Percentiles rank a stretch among this genome's conserved stretches.
phyloP scores from a whole-genome alignment of 148 eudicot species.

The Drosera capensis region DNA sequence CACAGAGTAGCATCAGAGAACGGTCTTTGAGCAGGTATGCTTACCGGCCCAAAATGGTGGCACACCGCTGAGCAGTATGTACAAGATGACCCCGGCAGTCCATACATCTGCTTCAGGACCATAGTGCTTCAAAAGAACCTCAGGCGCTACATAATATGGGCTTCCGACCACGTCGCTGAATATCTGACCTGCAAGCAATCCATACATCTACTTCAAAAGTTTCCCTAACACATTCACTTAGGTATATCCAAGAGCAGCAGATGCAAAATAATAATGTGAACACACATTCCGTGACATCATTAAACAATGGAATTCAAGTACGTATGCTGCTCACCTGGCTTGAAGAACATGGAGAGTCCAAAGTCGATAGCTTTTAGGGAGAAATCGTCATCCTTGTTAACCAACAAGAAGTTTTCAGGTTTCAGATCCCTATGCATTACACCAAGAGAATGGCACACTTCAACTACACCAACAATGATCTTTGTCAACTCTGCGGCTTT shows the following conservation, averaged over 20 bases:
- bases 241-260: too few species aligned
- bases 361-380: conserved; percentile 91
- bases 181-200: conserved; percentile 65
- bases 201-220: too few species aligned
- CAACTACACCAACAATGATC: conserved; percentile 83
- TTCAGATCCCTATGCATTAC: conserved; percentile 89
- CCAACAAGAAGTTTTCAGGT: conserved; percentile 83
- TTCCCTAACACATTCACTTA: too few species aligned
- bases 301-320: too few species aligned
- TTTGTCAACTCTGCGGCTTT: conserved; percentile 84
- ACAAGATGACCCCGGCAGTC: conserved; percentile 95
- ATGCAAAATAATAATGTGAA: too few species aligned
- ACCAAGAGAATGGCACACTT: conserved; percentile 90
- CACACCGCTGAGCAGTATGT: conserved; percentile 89
- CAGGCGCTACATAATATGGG: conserved; percentile 96
- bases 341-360: conserved; percentile 90
- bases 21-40: too few species aligned
- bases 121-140: conserved; percentile 84
- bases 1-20: too few species aligned
- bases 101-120: conserved; percentile 97
- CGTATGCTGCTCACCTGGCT: conserved; percentile 46
- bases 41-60: conserved; percentile 99
- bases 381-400: conserved; percentile 87
- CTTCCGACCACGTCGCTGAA: conserved; percentile 95
- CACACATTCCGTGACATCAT: too few species aligned